phyloP scores from a whole-genome alignment of 306 rosid species.

The Mimosa pudica region DNA sequence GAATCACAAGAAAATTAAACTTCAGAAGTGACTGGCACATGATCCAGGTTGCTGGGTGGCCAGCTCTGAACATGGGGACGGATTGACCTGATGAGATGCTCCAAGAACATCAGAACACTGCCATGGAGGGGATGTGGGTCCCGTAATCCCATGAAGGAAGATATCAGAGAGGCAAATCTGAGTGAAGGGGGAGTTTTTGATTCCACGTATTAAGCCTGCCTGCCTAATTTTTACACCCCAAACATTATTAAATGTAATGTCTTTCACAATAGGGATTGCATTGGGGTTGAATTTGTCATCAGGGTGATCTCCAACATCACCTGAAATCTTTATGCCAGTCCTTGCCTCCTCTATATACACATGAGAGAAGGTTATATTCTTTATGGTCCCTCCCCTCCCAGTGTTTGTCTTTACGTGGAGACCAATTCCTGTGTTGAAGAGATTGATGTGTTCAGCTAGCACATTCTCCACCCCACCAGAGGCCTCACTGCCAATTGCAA shows the following conservation, averaged over 20 bases:
- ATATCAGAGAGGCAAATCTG: slow-evolving; percentile 79
- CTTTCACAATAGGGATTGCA: slow-evolving; percentile 81
- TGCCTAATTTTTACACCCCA: slow-evolving; percentile 78
- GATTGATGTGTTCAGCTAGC: slow-evolving; percentile 76
- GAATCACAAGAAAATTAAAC: not conserved
- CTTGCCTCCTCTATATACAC: slow-evolving; percentile 68
- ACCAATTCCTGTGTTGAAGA: slow-evolving; percentile 74
- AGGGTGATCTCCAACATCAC: slow-evolving; percentile 84
- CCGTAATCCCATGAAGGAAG: slow-evolving; percentile 49
- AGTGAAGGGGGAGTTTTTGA: slow-evolving; percentile 66
- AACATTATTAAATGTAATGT: slow-evolving; percentile 58
- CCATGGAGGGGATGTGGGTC: slow-evolving; percentile 62
- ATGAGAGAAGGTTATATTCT: slow-evolving; percentile 61
- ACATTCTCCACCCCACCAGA: slow-evolving; percentile 89
- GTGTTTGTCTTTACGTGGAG: slow-evolving; percentile 82
- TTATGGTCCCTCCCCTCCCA: slow-evolving; percentile 81
- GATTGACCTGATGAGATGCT: slow-evolving; percentile 65
- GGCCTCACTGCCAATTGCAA: slow-evolving; percentile 91
- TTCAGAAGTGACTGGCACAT: slow-evolving; percentile 51
- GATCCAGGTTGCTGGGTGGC: slow-evolving; percentile 36
- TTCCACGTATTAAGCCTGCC: slow-evolving; percentile 74
- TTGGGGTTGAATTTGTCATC: slow-evolving; percentile 70
- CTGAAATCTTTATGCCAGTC: slow-evolving; percentile 75
- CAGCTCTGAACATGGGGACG: slow-evolving; percentile 72
- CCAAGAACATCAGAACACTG: slow-evolving; percentile 76